Percentiles rank a stretch among this genome's conserved stretches.
Conservation (phyloP, 2,329 filamentous ascomycete species). For the Akanthomyces dipterigenus region DNA sequence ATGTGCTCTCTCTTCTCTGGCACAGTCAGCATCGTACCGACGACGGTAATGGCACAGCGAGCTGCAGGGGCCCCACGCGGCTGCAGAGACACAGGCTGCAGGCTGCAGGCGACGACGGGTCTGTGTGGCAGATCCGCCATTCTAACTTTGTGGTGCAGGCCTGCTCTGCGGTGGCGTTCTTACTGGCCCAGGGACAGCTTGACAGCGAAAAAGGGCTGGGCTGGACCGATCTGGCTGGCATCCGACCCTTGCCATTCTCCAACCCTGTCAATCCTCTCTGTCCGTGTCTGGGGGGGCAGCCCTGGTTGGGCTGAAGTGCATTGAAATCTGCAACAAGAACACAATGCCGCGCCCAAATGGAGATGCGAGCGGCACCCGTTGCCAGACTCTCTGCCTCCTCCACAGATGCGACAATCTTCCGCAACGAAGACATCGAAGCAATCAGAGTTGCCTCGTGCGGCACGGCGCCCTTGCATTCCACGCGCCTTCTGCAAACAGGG, state of each 20-base stretch:
- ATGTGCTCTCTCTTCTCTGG: too few relatives aligned
- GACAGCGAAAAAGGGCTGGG: too few relatives aligned
- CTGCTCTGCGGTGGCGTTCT: too few relatives aligned
- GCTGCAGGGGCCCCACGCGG: not conserved
- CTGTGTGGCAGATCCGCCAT: not conserved
- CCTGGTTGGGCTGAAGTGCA: slow-evolving; percentile 4
- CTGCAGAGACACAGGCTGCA: too few relatives aligned
- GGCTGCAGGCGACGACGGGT: not conserved
- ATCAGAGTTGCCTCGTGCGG: not conserved
- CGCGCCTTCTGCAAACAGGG: not conserved
- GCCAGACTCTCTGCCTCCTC: too few relatives aligned
- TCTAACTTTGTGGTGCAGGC: too few relatives aligned
- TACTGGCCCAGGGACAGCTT: too few relatives aligned
- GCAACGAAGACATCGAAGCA: too few relatives aligned
- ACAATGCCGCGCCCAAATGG: not conserved
- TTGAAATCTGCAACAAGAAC: not conserved
- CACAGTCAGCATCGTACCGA: too few relatives aligned
- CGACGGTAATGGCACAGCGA: too few relatives aligned
- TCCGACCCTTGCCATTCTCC: not conserved
- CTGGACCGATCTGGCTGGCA: not conserved
- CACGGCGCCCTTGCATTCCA: not conserved
- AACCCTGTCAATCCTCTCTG: not conserved
- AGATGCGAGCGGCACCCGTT: too few relatives aligned
- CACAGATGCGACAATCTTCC: too few relatives aligned
- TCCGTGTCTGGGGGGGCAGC: not conserved